phyloP scores from a whole-genome alignment of 2,329 filamentous ascomycete species.

The Pseudogymnoascus destructans region DNA sequence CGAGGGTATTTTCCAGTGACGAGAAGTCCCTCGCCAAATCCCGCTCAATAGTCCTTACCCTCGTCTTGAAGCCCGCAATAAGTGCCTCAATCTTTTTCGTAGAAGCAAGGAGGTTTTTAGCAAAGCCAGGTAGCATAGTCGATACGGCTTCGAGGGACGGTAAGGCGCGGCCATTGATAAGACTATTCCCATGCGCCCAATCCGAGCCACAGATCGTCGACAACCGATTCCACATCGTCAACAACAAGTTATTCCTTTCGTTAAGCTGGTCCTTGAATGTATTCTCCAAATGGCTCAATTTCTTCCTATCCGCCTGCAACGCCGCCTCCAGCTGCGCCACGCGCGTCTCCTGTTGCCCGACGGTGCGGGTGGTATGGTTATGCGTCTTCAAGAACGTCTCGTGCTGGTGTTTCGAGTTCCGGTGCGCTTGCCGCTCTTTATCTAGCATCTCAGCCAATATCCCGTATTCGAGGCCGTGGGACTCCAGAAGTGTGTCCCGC shows the following conservation, averaged over 20 bases:
- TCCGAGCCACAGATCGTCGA: constrained; percentile 77
- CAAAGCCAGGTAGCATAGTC: constrained; percentile 76
- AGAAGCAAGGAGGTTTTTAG: constrained; percentile 75
- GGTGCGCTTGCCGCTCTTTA: constrained; percentile 73
- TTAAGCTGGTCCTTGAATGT: constrained; percentile 74
- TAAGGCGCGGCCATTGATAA: constrained; percentile 73
- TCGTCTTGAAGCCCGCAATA: constrained; percentile 61
- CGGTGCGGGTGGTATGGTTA: constrained; percentile 72
- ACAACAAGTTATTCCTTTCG: constrained; percentile 78
- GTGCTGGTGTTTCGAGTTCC: constrained; percentile 75
- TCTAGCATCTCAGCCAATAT: constrained; percentile 80
- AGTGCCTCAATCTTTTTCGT: constrained; percentile 78
- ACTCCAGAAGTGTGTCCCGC: constrained; percentile 78
- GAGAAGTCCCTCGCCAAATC: constrained; percentile 89
- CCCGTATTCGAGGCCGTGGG: constrained; percentile 71
- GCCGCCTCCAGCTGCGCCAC: constrained; percentile 78
- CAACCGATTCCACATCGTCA: constrained; percentile 81
- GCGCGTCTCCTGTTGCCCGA: constrained; percentile 71
- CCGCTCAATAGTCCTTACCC: constrained; percentile 75
- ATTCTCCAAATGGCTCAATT: constrained; percentile 61
- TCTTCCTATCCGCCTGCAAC: constrained; percentile 64
- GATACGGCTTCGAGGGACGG: constrained; percentile 77
- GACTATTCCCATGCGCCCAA: constrained; percentile 79
- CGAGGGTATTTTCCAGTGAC: constrained; percentile 66
- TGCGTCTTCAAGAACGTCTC: constrained; percentile 82